These are phyloP conservation scores for Elsinoe batatas DNA, from an alignment of 2,329 filamentous ascomycete genomes.

Conservation along the genomic window DNA sequence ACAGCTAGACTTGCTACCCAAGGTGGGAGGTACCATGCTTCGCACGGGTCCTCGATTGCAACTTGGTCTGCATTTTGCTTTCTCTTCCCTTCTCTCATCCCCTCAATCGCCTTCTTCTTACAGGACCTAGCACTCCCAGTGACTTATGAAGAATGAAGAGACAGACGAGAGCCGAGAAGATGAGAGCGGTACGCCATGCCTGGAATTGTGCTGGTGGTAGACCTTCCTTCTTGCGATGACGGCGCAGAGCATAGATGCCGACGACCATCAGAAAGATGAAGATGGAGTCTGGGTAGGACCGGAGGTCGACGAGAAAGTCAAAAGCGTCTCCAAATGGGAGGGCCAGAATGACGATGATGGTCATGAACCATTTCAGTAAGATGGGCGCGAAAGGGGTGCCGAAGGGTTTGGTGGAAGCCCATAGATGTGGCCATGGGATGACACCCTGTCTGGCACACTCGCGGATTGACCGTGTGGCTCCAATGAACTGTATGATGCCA, in stretches of 20 bases:
- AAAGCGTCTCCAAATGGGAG: slow-evolving; percentile 59
- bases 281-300: slow-evolving; percentile 49
- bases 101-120: no score
- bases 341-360: slow-evolving; percentile 55
- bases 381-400: slow-evolving; percentile 54
- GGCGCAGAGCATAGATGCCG: slow-evolving; percentile 53
- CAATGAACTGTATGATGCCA: slow-evolving; percentile 47
- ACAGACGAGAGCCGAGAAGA: background rate
- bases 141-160: background rate
- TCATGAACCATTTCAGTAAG: slow-evolving; percentile 55
- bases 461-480: slow-evolving; percentile 55
- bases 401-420: slow-evolving; percentile 54
- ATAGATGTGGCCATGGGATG: slow-evolving; percentile 52
- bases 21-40: no score
- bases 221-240: slow-evolving; percentile 15
- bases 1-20: no score
- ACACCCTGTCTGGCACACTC: slow-evolving; percentile 57
- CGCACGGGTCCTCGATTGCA: no score
- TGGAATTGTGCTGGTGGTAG: background rate
- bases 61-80: no score
- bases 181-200: background rate
- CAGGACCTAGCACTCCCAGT: no score
- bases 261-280: slow-evolving; percentile 43
- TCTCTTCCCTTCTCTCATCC: no score
- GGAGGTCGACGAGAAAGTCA: slow-evolving; percentile 49